Evolutionary conservation across 768 basidiomycete genomes (phyloP).

Genomic region (Dentipellis sp.): DNA sequence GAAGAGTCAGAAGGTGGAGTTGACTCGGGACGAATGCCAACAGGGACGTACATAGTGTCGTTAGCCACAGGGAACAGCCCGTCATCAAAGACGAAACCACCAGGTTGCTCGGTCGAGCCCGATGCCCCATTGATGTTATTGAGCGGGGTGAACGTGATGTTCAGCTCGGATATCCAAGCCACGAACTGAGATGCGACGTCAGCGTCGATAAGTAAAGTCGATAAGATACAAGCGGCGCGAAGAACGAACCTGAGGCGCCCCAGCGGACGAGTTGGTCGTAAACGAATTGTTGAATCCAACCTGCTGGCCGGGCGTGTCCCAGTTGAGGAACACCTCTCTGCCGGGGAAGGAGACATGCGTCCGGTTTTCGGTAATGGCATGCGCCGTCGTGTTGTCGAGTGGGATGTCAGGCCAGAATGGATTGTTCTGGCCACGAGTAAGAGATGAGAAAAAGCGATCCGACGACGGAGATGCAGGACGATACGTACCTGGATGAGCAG

Average conservation of each 20-base stretch:
- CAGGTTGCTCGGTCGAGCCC: constrained; percentile 40
- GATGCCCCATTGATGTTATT: constrained; percentile 23
- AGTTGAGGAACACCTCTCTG: constrained; percentile 34
- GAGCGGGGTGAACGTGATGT: constrained; percentile 48
- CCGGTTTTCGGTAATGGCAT: constrained; percentile 47
- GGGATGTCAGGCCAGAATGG: constrained; percentile 18
- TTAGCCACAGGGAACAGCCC: constrained; percentile 35
- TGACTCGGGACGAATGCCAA: background rate
- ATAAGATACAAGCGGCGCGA: background rate
- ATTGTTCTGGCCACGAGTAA: constrained; percentile 20
- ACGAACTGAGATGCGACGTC: constrained; percentile 27
- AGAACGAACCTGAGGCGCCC: constrained; percentile 28
- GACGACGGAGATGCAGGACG: background rate
- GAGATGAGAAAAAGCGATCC: background rate
- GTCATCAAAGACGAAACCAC: constrained; percentile 34
- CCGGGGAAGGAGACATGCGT: constrained; percentile 40
- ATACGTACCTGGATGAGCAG: constrained; percentile 35
- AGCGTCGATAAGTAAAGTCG: too few species aligned
- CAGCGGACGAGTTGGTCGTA: constrained; percentile 39
- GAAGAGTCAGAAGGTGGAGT: background rate
- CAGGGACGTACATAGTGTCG: constrained; percentile 33
- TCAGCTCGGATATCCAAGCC: constrained; percentile 53
- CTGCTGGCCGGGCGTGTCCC: constrained; percentile 47
- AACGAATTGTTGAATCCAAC: constrained; percentile 42
- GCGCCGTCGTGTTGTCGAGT: constrained; percentile 28